Base-by-base conservation (phyloP, 176 grass and related monocot species). In the Zoysia japonica region DNA sequence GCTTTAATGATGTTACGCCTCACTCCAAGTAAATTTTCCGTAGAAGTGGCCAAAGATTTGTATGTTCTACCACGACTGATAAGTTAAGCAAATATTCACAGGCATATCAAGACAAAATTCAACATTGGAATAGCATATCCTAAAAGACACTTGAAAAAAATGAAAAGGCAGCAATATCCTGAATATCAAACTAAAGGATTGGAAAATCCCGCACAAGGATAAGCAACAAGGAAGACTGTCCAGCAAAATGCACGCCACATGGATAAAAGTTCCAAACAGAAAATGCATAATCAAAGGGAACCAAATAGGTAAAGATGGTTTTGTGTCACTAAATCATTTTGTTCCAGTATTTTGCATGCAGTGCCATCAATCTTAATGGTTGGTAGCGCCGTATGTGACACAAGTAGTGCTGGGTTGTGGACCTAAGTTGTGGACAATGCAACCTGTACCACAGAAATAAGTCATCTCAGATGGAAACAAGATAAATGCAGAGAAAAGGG, bases 21-120 rank as follows among this genome's bases (percentile, higher is more conserved):
- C 90, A 92, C n/a, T 28, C 28, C 28, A 28, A 28, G 28, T 28
- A 28, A 28, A 28, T 28, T 28, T 28, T 28, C 28, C 28, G 28
- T 28, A 28, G 28, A 92, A 84, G 74, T 86, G 72, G 2, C 71
- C 72, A n/a, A 83, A 73, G 14, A 92, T 87, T 66, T 92, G 86
- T 84, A 84, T 92, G 83, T 92, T 5, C 5, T 7, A 47, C 1
- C 5, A 47, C 45, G 8, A 47, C 2, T 47, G 6, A 47, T 47
- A 28, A 28, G 28, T 28, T 28, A 28, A 28, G 28, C 28, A 28
- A 28, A 28, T 28, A 28, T 28, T 28, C 28, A 28, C 28, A 28
- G 28, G 28, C 28, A 28, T 28, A 28, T 28, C 28, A 28, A 28
- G 28, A 28, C 28, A 28, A 28, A 28, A 28, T 28, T 28, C 28